A percentile compares a stretch with the other conserved stretches of the same genome.
Conservation (phyloP, 2,329 filamentous ascomycete species). For the Tolypocladium pustulatum region DNA sequence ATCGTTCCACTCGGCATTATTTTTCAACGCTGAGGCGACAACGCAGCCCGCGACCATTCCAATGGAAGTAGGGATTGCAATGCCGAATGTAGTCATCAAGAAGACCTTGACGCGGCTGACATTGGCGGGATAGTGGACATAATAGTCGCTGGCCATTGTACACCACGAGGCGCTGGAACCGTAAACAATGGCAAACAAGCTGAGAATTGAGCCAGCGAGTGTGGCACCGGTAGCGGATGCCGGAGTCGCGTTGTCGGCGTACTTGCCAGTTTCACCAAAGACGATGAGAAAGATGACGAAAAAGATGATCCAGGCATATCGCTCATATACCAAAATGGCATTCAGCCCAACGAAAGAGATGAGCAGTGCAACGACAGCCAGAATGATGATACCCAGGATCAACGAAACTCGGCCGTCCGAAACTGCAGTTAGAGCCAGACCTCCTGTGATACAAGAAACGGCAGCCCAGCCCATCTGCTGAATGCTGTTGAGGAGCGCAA, state of each 20-base stretch:
- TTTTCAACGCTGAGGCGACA: conserved; percentile 29
- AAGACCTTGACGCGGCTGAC: conserved; percentile 35
- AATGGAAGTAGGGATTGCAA: conserved; percentile 35
- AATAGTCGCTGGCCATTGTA: conserved; percentile 22
- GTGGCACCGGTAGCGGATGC: conserved; percentile 21
- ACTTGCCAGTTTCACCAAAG: conserved; percentile 31
- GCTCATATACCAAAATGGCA: conserved; percentile 37
- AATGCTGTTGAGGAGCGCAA: conserved; percentile 29
- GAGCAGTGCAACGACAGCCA: conserved; percentile 35
- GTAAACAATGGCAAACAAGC: conserved; percentile 33
- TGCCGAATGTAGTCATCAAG: conserved; percentile 34
- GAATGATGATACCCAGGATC: conserved; percentile 41
- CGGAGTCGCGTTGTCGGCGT: conserved; percentile 26
- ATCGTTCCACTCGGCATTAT: conserved; percentile 24
- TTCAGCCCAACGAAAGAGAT: conserved; percentile 42
- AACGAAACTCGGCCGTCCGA: conserved; percentile 32
- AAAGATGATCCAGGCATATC: conserved; percentile 37
- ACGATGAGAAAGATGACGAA: conserved; percentile 38
- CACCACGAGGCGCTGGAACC: conserved; percentile 38
- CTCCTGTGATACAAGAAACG: conserved; percentile 40
- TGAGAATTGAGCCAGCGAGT: conserved; percentile 28
- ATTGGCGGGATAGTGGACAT: conserved; percentile 31
- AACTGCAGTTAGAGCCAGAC: conserved; percentile 35
- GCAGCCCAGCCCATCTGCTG: conserved; percentile 38
- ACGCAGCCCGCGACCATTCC: conserved; percentile 35